Percentiles rank a stretch among this genome's conserved stretches.
Evolutionary conservation across 441 rosid species (phyloP).

Genomic region (Gossypium gossypioides): DNA sequence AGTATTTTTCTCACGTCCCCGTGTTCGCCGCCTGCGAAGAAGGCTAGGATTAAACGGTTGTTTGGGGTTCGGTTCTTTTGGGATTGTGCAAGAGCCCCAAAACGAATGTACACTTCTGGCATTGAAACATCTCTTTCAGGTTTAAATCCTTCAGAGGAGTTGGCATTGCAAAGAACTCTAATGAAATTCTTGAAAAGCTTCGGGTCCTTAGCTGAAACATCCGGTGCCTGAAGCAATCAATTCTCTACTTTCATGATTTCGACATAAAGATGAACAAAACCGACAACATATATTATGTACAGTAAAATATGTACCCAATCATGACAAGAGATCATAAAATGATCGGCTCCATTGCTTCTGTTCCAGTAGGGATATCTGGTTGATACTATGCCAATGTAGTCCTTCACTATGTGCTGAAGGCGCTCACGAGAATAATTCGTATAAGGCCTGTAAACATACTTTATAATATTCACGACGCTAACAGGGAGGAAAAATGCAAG

Average conservation of each 20-base stretch:
- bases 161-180: slow-evolving; percentile 80
- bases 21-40: slow-evolving; percentile 66
- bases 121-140: slow-evolving; percentile 59
- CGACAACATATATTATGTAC: neutral
- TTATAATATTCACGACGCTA: slow-evolving; percentile 40
- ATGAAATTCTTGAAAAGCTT: slow-evolving; percentile 51
- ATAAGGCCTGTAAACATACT: slow-evolving; percentile 43
- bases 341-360: slow-evolving; percentile 70
- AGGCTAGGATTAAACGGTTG: slow-evolving; percentile 46
- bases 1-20: slow-evolving; percentile 43
- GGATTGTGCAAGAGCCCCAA: slow-evolving; percentile 21
- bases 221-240: slow-evolving; percentile 39
- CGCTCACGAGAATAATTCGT: slow-evolving; percentile 37
- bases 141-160: slow-evolving; percentile 59
- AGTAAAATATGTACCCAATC: slow-evolving; percentile 48
- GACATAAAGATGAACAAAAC: neutral
- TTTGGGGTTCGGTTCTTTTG: slow-evolving; percentile 18
- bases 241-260: neutral
- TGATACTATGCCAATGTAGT: slow-evolving; percentile 42
- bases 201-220: slow-evolving; percentile 44
- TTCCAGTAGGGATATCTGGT: slow-evolving; percentile 60
- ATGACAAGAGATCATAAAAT: slow-evolving; percentile 69
- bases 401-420: slow-evolving; percentile 41
- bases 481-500: slow-evolving; percentile 37
- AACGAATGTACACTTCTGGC: slow-evolving; percentile 47